Evolutionary conservation across 352 stramenopile species (phyloP), one percentile per base, ranked within the genome.

Genomic region (Phytophthora tentaculata): DNA sequence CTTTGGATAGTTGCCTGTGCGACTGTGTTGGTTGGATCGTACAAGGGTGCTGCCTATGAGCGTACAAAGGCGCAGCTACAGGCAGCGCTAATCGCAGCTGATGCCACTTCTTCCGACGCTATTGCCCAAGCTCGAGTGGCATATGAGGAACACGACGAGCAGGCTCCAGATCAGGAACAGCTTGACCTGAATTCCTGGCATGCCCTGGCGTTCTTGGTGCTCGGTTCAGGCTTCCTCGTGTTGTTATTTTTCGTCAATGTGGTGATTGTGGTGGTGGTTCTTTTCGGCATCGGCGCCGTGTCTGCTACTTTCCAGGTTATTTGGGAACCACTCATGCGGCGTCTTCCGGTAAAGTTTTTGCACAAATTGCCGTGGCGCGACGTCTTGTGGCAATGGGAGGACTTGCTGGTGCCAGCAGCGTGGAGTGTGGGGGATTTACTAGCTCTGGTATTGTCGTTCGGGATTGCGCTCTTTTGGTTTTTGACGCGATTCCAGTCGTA

Each of bases 171-270:
- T 12, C 85, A 91, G 52, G 90, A 96, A 50, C 86, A 80, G 29
- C 58, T 98, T 17, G 96, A 98, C 59, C 73, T 98, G 8, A 93
- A 76, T 44, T 81, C 92, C 12, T 84, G 79, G 41, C 95, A 98
- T 79, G 95, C 95, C 0, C 20, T 97, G 19, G 82, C 70, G 47
- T 98, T 99, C 56, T 77, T 99, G 63, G 63, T 97, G 28, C 82
- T 98, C 71, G 90, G 88, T 35, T 97, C 90, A 5, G 85, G 71
- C 4, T 95, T 96, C 67, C 77, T 99, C 10, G 67, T 98, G 7
- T 76, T 98, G 55, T 77, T 98, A 1, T 98, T 98, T 75, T 98
- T 92, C 59, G 80, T 91, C 29, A 68, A 96, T 66, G 61, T 93
- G 22, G 78, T 92, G 64, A 81, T 94, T 54, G 83, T 93, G 14